Base-by-base conservation (phyloP, 495 filamentous ascomycete genomes). In the Talaromyces trachyspermus region DNA sequence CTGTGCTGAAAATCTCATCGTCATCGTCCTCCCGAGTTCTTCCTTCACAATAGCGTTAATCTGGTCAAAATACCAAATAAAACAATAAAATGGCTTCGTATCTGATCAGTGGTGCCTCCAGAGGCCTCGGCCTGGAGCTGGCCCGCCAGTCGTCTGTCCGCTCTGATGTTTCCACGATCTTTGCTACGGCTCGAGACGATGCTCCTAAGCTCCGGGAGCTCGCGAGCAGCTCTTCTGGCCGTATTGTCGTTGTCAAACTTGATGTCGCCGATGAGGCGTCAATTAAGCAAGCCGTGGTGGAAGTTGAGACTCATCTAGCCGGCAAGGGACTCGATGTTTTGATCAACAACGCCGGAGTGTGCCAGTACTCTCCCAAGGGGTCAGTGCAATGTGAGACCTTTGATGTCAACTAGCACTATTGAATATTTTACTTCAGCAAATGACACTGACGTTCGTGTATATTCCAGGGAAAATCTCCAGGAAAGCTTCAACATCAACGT, bases 401-500 rank as follows among this genome's bases (percentile, higher is more conserved):
- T 12, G 12, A 7, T 30, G 7, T 30, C 6, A 30, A 30, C 12
- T 30, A n/a, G n/a, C 12, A 30, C 7, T 30, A 7, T 30, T 12
- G 27, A 7, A 30, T 30, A 30, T 6, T 6, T 30, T 6, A 30
- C 7, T 12, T 12, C 12, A 12, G 12, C 27, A 30, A 30, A 30
- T 30, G 7, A 30, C 12, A 14, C 35, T n/a, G n/a, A n/a, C n/a
- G n/a, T n/a, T n/a, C n/a, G n/a, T n/a, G n/a, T n/a, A n/a, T n/a
- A n/a, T n/a, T n/a, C n/a, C n/a, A 61, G 58, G 54, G 55, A 66
- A n/a, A 62, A 69, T 45, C 60, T 76, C 8, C 52, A 59, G 5
- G 50, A 64, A 3, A 55, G 53, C 10, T 68, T 78, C 55, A 52
- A 56, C 11, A 60, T 60, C 32, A 78, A 77, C 35, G 69, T 77